A percentile compares a stretch with the other conserved stretches of the same genome.
Evolutionary conservation across 148 eudicot species (phyloP).

Genomic region (Gaultheria prostrata): DNA sequence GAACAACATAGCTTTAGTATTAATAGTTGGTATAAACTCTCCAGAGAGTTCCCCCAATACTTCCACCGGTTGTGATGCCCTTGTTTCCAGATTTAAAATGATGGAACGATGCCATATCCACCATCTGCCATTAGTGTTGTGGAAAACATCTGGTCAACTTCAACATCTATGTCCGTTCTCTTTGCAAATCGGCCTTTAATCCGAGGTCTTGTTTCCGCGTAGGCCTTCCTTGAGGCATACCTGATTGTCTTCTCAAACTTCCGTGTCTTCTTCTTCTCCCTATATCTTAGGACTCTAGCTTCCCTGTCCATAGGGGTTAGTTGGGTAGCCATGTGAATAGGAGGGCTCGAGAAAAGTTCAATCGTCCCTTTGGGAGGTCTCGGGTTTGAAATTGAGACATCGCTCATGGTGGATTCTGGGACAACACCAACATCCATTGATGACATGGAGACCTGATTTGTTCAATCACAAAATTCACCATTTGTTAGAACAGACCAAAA

Average conservation of each 20-base stretch:
- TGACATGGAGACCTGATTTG: slow-evolving; percentile 69
- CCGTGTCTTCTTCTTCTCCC: slow-evolving; percentile 87
- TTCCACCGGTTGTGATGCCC: background rate
- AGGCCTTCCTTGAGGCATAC: slow-evolving; percentile 96
- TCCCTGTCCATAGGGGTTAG: slow-evolving; percentile 72
- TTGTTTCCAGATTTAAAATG: slow-evolving; percentile 29
- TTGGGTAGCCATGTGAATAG: slow-evolving; percentile 58
- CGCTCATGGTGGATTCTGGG: slow-evolving; percentile 58
- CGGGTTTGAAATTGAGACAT: slow-evolving; percentile 44
- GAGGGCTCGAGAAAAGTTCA: slow-evolving; percentile 63
- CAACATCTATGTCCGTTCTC: slow-evolving; percentile 68
- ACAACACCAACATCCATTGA: slow-evolving; percentile 80
- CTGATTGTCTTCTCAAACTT: slow-evolving; percentile 93
- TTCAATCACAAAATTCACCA: slow-evolving; percentile 10
- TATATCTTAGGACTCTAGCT: slow-evolving; percentile 84
- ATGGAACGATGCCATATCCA: slow-evolving; percentile 58
- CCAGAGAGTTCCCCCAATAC: background rate
- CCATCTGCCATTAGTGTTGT: slow-evolving; percentile 42
- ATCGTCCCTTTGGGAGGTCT: slow-evolving; percentile 65
- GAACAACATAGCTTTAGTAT: slow-evolving; percentile 10
- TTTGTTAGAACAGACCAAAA: background rate
- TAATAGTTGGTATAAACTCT: slow-evolving; percentile 12
- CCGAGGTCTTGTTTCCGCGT: slow-evolving; percentile 94
- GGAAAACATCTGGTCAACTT: slow-evolving; percentile 68
- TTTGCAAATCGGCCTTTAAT: slow-evolving; percentile 95